phyloP scores from a whole-genome alignment of 2,329 filamentous ascomycete species.

The Exophiala spinifera region DNA sequence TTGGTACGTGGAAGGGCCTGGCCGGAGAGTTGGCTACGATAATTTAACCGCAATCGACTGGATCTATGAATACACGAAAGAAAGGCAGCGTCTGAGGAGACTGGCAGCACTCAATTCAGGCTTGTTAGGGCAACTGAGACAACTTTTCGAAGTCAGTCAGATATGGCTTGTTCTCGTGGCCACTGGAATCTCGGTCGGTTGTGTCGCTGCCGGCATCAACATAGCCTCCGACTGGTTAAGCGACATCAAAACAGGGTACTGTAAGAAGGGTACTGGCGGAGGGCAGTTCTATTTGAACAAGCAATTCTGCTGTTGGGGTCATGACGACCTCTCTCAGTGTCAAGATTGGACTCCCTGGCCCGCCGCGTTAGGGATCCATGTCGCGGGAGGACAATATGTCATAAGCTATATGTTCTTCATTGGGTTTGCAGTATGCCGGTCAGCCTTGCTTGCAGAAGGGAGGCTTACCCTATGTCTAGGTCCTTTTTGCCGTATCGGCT shows the following conservation, averaged over 20 bases:
- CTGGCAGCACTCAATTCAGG: slow-evolving; percentile 65
- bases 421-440: slow-evolving; percentile 67
- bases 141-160: slow-evolving; percentile 79
- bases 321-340: slow-evolving; percentile 77
- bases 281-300: slow-evolving; percentile 89
- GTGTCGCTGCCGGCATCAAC: slow-evolving; percentile 84
- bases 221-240: slow-evolving; percentile 90
- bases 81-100: slow-evolving; percentile 79
- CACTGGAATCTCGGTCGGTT: slow-evolving; percentile 78
- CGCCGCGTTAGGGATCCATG: slow-evolving; percentile 64
- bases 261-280: slow-evolving; percentile 70
- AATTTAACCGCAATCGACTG: slow-evolving; percentile 97
- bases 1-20: slow-evolving; percentile 88
- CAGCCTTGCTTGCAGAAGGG: slow-evolving; percentile 22
- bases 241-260: slow-evolving; percentile 88
- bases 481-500: slow-evolving; percentile 73
- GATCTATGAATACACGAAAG: slow-evolving; percentile 98
- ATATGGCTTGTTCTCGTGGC: slow-evolving; percentile 86
- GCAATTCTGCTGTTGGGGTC: slow-evolving; percentile 89
- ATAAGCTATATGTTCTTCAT: slow-evolving; percentile 86
- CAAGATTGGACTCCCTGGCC: slow-evolving; percentile 86
- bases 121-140: slow-evolving; percentile 67
- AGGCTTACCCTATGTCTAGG: slow-evolving; percentile 45
- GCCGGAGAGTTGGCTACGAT: slow-evolving; percentile 88
- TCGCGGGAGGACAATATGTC: slow-evolving; percentile 69